A percentile compares a stretch with the other conserved stretches of the same genome.
These are phyloP conservation scores for Marasmius tenuissimus DNA, from an alignment of 1,284 basidiomycete species.

Conservation along the genomic window DNA sequence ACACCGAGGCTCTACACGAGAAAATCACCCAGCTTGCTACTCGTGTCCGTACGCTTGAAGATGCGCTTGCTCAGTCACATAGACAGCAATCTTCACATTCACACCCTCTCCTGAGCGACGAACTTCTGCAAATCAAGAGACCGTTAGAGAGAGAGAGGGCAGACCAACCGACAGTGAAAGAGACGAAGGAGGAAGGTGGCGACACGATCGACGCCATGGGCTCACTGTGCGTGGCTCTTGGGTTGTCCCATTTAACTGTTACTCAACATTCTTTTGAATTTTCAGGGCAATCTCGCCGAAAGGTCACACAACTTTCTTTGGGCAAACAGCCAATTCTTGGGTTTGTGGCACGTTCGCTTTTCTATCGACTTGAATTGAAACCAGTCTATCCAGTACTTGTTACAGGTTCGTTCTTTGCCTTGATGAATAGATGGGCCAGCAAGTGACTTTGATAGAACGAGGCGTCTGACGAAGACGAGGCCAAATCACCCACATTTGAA, in stretches of 20 bases:
- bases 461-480: conserved; percentile 53
- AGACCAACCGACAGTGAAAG: conserved; percentile 36
- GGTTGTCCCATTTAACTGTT: conserved; percentile 13
- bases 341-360: conserved; percentile 36
- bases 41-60: conserved; percentile 63
- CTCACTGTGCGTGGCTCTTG: conserved; percentile 48
- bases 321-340: conserved; percentile 65
- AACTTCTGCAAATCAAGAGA: conserved; percentile 61
- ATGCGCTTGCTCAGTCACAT: conserved; percentile 57
- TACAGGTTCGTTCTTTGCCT: conserved; percentile 27
- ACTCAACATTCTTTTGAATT: conserved; percentile 3
- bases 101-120: conserved; percentile 59
- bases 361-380: background rate
- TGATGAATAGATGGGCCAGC: background rate
- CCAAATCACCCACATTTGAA: conserved; percentile 36
- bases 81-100: conserved; percentile 40
- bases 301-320: conserved; percentile 64
- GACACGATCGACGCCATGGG: conserved; percentile 58
- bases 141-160: conserved; percentile 58
- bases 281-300: conserved; percentile 58
- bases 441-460: conserved; percentile 45
- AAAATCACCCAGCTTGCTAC: conserved; percentile 60
- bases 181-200: conserved; percentile 44
- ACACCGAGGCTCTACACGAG: conserved; percentile 66
- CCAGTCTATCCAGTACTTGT: conserved; percentile 29